Percentiles rank a stretch among this genome's conserved stretches.
phyloP scores from a whole-genome alignment of 805 yeast species.

The Wickerhamomyces chaumierensis region DNA sequence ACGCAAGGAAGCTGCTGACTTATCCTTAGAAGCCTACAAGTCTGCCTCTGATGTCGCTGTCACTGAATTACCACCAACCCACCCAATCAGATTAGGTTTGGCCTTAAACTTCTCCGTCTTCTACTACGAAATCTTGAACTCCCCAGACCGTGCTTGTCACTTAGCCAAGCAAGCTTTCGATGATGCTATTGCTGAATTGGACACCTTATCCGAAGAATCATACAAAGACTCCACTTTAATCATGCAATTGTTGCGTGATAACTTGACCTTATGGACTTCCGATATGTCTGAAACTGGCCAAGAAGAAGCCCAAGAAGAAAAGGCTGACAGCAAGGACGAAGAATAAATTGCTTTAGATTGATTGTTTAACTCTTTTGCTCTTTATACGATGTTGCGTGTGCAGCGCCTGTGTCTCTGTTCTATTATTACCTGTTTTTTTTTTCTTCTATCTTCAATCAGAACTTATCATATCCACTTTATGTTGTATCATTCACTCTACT shows the following conservation, averaged over 20 bases:
- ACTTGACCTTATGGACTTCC: slow-evolving; percentile 95
- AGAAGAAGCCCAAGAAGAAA: slow-evolving; percentile 34
- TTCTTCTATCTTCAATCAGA: neutral
- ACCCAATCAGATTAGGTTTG: slow-evolving; percentile 95
- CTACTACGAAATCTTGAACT: slow-evolving; percentile 95
- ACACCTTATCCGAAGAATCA: slow-evolving; percentile 93
- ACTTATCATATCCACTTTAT: too few species aligned
- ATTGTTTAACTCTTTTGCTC: slow-evolving; percentile 1
- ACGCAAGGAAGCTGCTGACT: slow-evolving; percentile 86
- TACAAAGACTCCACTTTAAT: slow-evolving; percentile 97
- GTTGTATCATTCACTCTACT: too few species aligned
- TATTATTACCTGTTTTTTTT: slow-evolving; percentile 1
- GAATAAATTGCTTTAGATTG: slow-evolving; percentile 14
- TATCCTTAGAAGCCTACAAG: slow-evolving; percentile 89
- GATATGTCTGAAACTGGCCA: slow-evolving; percentile 80
- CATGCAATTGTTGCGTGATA: slow-evolving; percentile 98
- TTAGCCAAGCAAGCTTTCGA: slow-evolving; percentile 98
- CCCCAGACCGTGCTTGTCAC: slow-evolving; percentile 98
- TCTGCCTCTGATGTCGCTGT: slow-evolving; percentile 95
- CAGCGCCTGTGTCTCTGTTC: slow-evolving; percentile 2
- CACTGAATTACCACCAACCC: slow-evolving; percentile 95
- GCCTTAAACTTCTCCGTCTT: slow-evolving; percentile 97
- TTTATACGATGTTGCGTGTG: slow-evolving; percentile 1
- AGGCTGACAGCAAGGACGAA: slow-evolving; percentile 20
- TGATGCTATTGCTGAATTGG: slow-evolving; percentile 98